phyloP scores from a whole-genome alignment of 2,329 filamentous ascomycete species.

The Paraconiothyrium sp. region DNA sequence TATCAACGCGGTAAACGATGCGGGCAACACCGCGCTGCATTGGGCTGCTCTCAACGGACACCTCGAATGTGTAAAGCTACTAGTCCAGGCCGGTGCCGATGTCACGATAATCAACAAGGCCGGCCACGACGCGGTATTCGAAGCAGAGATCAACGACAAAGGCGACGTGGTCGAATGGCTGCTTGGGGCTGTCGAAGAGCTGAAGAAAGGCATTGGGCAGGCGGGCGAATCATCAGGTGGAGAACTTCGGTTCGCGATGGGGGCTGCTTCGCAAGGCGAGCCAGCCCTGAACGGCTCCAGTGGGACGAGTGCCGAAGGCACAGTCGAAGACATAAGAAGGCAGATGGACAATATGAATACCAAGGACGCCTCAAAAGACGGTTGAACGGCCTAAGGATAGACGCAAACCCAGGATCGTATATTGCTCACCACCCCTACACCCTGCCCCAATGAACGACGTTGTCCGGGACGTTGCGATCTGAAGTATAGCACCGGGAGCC shows the following conservation, averaged over 20 bases:
- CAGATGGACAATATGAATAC: conserved; percentile 45
- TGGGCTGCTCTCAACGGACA: conserved; percentile 95
- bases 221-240: conserved; percentile 47
- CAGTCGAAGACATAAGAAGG: conserved; percentile 43
- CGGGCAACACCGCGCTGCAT: conserved; percentile 91
- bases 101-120: conserved; percentile 81
- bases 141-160: conserved; percentile 61
- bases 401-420: conserved; percentile 29
- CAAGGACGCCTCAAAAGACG: conserved; percentile 31
- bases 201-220: conserved; percentile 49
- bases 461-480: conserved; percentile 9
- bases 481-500: conserved; percentile 21
- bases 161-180: conserved; percentile 59
- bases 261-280: conserved; percentile 20
- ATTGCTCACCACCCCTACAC: conserved; percentile 32
- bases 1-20: conserved; percentile 76
- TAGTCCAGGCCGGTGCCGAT: conserved; percentile 80
- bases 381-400: conserved; percentile 33
- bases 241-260: conserved; percentile 4
- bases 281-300: conserved; percentile 26
- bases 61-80: conserved; percentile 77
- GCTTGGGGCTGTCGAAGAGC: conserved; percentile 56
- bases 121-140: conserved; percentile 72
- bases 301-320: conserved; percentile 24
- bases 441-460: conserved; percentile 14